These are phyloP conservation scores for Acanthochlamys bracteata DNA, from an alignment of 106 monocot species.

Conservation along the genomic window DNA sequence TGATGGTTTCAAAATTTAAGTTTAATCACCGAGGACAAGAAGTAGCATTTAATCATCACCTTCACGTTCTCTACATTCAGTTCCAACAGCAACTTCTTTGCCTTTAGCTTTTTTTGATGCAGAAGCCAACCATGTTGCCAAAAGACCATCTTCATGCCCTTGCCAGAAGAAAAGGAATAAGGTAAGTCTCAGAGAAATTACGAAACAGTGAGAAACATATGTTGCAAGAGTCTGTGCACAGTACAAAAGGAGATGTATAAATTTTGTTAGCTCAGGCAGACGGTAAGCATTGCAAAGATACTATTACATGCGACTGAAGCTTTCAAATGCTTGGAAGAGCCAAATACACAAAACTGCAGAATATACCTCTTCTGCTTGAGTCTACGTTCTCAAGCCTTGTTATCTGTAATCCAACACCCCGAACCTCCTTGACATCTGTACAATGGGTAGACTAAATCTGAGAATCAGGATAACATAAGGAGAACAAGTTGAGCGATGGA, in stretches of 20 bases:
- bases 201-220: no score
- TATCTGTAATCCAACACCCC: constrained; percentile 86
- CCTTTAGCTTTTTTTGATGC: constrained; percentile 15
- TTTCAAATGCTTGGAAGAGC: no score
- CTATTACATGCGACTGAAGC: no score
- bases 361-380: constrained; percentile 27
- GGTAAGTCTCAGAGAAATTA: no score
- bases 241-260: no score
- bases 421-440: constrained; percentile 88
- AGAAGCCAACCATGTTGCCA: constrained; percentile 62
- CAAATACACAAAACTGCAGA: no score
- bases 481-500: no score
- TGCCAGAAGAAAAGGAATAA: constrained; percentile 5
- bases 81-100: constrained; percentile 2
- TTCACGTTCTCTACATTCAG: constrained; percentile 21
- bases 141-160: constrained; percentile 42
- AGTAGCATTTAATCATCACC: background rate
- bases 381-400: constrained; percentile 62
- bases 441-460: constrained; percentile 2
- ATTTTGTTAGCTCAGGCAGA: background rate
- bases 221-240: no score
- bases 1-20: no score
- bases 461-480: no score
- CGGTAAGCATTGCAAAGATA: no score
- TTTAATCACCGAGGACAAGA: no score